Conservation (phyloP, 805 yeast genomes). For the Monosporozyma unispora region DNA sequence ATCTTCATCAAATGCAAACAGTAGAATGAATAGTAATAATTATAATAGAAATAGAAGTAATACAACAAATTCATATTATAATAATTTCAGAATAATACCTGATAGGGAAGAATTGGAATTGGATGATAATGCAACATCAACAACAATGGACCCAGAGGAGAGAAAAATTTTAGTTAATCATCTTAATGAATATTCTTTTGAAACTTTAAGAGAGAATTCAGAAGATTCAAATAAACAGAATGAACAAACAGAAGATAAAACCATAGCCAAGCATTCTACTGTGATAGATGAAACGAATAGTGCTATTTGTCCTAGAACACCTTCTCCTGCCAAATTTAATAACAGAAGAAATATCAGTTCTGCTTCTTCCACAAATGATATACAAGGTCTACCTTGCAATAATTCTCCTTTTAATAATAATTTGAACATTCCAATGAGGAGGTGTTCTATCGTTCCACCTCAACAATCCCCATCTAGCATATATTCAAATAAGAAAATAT, state of each 20-base stretch:
- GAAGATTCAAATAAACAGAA: not conserved
- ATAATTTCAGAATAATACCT: not conserved
- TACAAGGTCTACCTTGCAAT: not conserved
- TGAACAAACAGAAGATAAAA: not conserved
- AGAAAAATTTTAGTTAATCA: slow-evolving; percentile 1
- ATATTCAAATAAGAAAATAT: not conserved
- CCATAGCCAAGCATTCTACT: too few species aligned
- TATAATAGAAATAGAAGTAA: not conserved
- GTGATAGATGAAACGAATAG: too few species aligned
- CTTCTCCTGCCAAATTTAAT: not conserved
- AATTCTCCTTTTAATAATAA: not conserved
- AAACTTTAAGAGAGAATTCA: not conserved
- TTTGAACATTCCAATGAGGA: not conserved
- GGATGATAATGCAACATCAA: not conserved
- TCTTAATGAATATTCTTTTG: slow-evolving; percentile 3
- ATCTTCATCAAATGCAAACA: not conserved
- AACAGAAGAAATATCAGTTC: not conserved
- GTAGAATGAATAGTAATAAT: slow-evolving; percentile 1
- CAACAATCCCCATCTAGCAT: not conserved
- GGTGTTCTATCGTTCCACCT: not conserved
- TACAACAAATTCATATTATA: not conserved
- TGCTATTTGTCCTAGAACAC: slow-evolving; percentile 6
- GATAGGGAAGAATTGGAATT: not conserved
- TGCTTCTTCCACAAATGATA: not conserved
- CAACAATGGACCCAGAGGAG: slow-evolving; percentile 2